These are phyloP conservation scores for Pyrenopolyporus hunteri DNA, from an alignment of 495 filamentous ascomycete species.

Conservation along the genomic window DNA sequence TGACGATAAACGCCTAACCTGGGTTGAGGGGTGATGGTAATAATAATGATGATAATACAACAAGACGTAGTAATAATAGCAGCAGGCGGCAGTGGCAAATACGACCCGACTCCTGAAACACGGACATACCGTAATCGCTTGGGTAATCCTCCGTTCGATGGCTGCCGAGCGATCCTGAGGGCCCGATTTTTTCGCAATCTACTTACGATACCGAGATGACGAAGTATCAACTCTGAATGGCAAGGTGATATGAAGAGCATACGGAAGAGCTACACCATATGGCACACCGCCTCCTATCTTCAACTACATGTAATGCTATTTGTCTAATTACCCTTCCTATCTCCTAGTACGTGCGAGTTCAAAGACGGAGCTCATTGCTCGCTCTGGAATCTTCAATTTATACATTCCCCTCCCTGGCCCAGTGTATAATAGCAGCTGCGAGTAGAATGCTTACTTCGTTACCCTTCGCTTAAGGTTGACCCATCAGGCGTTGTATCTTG, in stretches of 20 bases:
- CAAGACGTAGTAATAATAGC: conserved; percentile 1
- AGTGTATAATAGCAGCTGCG: too few relatives aligned
- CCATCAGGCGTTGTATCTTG: too few relatives aligned
- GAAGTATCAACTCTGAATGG: conserved; percentile 1
- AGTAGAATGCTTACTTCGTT: too few relatives aligned
- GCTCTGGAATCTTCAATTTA: too few relatives aligned
- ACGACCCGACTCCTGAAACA: conserved; percentile 3
- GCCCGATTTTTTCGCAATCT: conserved; percentile 19
- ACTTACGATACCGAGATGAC: conserved; percentile 30
- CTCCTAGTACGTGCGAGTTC: too few relatives aligned
- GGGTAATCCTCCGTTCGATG: conserved; percentile 1
- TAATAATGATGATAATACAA: conserved; percentile 1
- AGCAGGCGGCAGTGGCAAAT: neutral
- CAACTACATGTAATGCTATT: neutral
- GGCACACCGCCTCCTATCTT: conserved; percentile 9
- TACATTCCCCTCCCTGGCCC: too few relatives aligned
- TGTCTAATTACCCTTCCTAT: too few relatives aligned
- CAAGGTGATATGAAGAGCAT: neutral
- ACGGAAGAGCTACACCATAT: neutral
- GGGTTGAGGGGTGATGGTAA: too few relatives aligned
- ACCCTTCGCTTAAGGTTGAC: too few relatives aligned
- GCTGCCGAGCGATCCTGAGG: neutral
- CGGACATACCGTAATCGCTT: conserved; percentile 9
- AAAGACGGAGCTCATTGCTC: too few relatives aligned
- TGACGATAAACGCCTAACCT: too few relatives aligned